Evolutionary conservation across 1,139 yeast genomes (phyloP).

Genomic region (Candida pseudoviswanathii): DNA sequence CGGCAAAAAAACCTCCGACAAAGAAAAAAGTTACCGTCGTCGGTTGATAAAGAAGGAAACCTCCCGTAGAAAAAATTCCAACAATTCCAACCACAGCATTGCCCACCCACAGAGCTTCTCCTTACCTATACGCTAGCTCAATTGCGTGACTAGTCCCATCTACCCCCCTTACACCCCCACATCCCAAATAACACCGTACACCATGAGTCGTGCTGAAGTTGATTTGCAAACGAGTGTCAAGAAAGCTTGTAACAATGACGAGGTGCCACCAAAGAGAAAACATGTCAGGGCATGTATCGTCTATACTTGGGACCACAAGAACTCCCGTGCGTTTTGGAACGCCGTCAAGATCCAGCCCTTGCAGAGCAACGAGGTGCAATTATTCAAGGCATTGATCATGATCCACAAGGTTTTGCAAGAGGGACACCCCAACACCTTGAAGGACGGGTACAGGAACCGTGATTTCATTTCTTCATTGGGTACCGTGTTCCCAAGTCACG

Average conservation of each 20-base stretch:
- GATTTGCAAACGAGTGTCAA: constrained; percentile 70
- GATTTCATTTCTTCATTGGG: constrained; percentile 46
- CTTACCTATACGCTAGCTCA: too few species aligned
- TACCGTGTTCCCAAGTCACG: constrained; percentile 42
- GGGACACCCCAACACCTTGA: constrained; percentile 85
- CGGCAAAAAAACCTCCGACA: too few species aligned
- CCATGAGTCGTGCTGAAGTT: constrained; percentile 55
- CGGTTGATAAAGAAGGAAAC: not conserved
- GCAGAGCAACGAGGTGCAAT: constrained; percentile 77
- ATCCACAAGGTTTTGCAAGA: constrained; percentile 95
- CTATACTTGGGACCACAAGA: constrained; percentile 94
- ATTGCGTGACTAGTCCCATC: too few species aligned
- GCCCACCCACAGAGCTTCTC: too few species aligned
- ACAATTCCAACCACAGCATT: not conserved
- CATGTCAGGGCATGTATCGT: constrained; percentile 95
- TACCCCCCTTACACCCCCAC: too few species aligned
- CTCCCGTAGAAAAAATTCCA: not conserved
- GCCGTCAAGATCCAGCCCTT: constrained; percentile 79
- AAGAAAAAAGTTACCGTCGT: too few species aligned
- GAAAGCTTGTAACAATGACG: constrained; percentile 87
- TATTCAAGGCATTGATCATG: constrained; percentile 85
- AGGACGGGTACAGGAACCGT: constrained; percentile 77
- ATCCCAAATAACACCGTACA: not conserved
- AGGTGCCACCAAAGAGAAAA: constrained; percentile 91
- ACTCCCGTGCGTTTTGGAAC: constrained; percentile 85